These are phyloP conservation scores for Microbotryum scabiosae DNA, from an alignment of 1,284 basidiomycete species.

Conservation along the genomic window DNA sequence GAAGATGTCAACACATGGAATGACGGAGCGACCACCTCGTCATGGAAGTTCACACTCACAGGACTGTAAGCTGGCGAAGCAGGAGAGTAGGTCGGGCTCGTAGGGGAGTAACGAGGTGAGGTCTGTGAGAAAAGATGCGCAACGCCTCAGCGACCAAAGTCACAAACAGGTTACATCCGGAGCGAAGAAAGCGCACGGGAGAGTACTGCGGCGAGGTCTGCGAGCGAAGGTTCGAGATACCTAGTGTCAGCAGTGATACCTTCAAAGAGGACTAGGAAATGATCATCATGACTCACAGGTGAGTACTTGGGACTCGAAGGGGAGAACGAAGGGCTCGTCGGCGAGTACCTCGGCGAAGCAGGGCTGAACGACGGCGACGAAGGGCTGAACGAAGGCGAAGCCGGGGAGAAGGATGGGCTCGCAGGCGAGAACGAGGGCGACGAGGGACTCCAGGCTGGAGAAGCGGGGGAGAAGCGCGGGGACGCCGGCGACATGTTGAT, in stretches of 20 bases:
- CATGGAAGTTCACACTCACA: no score
- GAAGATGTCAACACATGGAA: neutral
- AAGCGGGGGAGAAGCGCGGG: constrained; percentile 70
- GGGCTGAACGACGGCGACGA: constrained; percentile 14
- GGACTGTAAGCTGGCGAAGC: constrained; percentile 34
- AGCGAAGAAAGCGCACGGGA: neutral
- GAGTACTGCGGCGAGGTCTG: constrained; percentile 17
- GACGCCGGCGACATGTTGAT: constrained; percentile 63
- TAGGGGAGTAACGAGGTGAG: constrained; percentile 53
- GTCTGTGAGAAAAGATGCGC: constrained; percentile 40
- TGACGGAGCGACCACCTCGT: neutral
- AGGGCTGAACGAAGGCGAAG: neutral
- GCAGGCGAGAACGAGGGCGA: constrained; percentile 72
- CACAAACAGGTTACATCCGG: no score
- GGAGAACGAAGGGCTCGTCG: constrained; percentile 34
- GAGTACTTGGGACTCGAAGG: constrained; percentile 46
- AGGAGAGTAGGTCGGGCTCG: constrained; percentile 37
- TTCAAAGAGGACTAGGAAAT: constrained; percentile 65
- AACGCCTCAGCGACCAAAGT: constrained; percentile 71
- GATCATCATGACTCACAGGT: constrained; percentile 51
- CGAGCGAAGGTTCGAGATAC: constrained; percentile 23
- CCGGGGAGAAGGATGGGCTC: constrained; percentile 28
- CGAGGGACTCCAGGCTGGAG: constrained; percentile 72
- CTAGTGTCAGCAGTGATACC: no score
- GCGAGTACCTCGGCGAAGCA: constrained; percentile 36